Evolutionary conservation across 2,329 filamentous ascomycete genomes (phyloP).

Genomic region (Aureobasidium lini): DNA sequence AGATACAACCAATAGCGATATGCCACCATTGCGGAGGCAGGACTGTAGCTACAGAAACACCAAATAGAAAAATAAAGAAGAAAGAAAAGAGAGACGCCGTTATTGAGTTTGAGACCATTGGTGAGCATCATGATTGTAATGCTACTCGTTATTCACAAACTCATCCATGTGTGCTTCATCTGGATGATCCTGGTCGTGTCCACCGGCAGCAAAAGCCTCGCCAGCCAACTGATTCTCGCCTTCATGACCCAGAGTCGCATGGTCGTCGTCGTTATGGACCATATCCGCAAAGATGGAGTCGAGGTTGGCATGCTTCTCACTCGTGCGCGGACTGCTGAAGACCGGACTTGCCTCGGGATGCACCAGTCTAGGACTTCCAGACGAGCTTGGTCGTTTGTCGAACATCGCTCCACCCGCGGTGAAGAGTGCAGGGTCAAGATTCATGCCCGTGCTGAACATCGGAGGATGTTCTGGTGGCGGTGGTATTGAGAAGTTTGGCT

Average conservation of each 20-base stretch:
- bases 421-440: conserved; percentile 17
- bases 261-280: conserved; percentile 25
- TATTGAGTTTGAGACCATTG: background rate
- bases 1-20: background rate
- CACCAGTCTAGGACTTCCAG: conserved; percentile 8
- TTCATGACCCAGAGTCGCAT: conserved; percentile 5
- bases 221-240: conserved; percentile 6
- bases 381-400: conserved; percentile 25
- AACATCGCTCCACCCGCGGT: conserved; percentile 22
- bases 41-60: background rate
- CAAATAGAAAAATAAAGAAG: background rate
- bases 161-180: conserved; percentile 10
- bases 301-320: conserved; percentile 21
- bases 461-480: conserved; percentile 11
- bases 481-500: conserved; percentile 2
- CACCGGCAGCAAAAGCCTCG: conserved; percentile 11
- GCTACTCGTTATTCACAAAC: conserved; percentile 12
- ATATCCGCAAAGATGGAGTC: conserved; percentile 31
- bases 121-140: background rate
- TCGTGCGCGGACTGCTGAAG: conserved; percentile 25
- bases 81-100: background rate
- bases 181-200: conserved; percentile 6
- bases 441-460: conserved; percentile 10
- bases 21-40: background rate
- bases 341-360: background rate